Evolutionary conservation across 768 basidiomycete genomes (phyloP).

Genomic region (Naganishia friedmannii): DNA sequence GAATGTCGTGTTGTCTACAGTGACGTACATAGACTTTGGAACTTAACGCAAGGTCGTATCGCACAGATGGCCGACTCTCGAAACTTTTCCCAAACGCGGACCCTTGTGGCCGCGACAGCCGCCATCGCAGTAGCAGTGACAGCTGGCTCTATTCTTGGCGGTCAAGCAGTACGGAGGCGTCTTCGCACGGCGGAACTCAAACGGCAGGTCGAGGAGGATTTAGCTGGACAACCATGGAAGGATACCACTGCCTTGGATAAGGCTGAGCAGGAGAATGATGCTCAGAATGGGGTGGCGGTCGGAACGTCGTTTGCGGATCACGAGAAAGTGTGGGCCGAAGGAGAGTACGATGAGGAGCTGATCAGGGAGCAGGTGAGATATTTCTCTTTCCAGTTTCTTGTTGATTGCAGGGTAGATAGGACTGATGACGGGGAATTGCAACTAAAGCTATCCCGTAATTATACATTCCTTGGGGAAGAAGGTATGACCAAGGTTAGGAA

Average conservation of each 20-base stretch:
- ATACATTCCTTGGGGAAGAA: slow-evolving; percentile 88
- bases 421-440: not conserved
- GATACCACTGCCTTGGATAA: slow-evolving; percentile 2
- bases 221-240: slow-evolving; percentile 37
- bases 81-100: not conserved
- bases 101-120: slow-evolving; percentile 44
- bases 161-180: slow-evolving; percentile 49
- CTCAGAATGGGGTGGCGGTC: slow-evolving; percentile 1
- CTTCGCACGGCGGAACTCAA: slow-evolving; percentile 47
- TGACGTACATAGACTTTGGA: too few species aligned
- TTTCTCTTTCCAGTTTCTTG: not conserved
- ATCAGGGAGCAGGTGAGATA: slow-evolving; percentile 63
- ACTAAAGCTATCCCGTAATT: slow-evolving; percentile 79
- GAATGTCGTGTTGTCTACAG: too few species aligned
- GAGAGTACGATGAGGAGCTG: slow-evolving; percentile 64
- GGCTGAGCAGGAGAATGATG: slow-evolving; percentile 3
- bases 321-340: slow-evolving; percentile 40
- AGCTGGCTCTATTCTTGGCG: slow-evolving; percentile 47
- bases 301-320: not conserved
- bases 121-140: slow-evolving; percentile 43
- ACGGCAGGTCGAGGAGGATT: slow-evolving; percentile 47
- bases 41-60: too few species aligned
- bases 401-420: not conserved
- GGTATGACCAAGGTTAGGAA: slow-evolving; percentile 74
- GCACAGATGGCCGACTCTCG: not conserved